phyloP scores from a whole-genome alignment of 805 yeast genomes.

The Nematodospora valgi region DNA sequence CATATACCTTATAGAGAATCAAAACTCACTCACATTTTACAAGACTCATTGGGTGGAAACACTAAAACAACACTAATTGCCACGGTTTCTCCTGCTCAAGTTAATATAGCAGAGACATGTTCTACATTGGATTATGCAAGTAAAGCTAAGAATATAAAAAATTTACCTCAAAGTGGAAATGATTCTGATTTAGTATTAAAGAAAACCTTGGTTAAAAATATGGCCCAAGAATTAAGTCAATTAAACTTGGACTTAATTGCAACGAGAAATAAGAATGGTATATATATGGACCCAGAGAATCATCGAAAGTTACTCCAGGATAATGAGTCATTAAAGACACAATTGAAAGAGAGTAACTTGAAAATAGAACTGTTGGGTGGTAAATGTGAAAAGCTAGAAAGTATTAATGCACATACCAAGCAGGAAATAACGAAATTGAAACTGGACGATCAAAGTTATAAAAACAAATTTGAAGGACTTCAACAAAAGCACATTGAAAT shows the following conservation, averaged over 20 bases:
- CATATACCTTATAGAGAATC: conserved; percentile 89
- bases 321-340: conserved; percentile 25
- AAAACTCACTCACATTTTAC: conserved; percentile 68
- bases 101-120: conserved; percentile 75
- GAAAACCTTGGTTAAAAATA: conserved; percentile 51
- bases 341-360: conserved; percentile 17
- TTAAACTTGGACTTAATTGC: conserved; percentile 60
- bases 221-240: conserved; percentile 51
- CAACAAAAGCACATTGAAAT: background rate
- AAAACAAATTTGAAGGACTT: background rate
- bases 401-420: background rate
- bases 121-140: conserved; percentile 87
- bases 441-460: background rate
- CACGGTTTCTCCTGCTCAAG: conserved; percentile 78
- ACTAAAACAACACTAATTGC: conserved; percentile 87
- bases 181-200: conserved; percentile 43
- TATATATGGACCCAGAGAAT: conserved; percentile 58
- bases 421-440: conserved; percentile 1
- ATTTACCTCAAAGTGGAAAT: conserved; percentile 49
- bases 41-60: conserved; percentile 82
- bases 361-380: conserved; percentile 9
- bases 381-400: conserved; percentile 1
- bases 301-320: conserved; percentile 32
- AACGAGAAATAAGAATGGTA: conserved; percentile 61
- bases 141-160: conserved; percentile 78